Evolutionary conservation across 345 rosid species (phyloP), one percentile per base, ranked within the genome.

Genomic region (Hevea brasiliensis): DNA sequence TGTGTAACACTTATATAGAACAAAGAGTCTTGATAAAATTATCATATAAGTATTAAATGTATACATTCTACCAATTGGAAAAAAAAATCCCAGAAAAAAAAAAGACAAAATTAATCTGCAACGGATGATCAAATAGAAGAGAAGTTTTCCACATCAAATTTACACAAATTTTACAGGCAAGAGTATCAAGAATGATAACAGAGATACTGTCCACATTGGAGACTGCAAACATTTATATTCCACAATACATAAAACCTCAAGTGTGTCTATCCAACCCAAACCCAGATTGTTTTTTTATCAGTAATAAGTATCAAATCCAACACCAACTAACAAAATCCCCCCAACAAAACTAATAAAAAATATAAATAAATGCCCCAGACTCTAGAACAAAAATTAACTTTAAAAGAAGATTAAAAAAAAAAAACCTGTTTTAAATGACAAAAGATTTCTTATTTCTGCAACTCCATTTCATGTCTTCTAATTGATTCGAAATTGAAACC

Each of bases 151-250:
- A 72, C 64, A 72, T 60, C 44, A 62, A 50, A 78, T 74, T 68
- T 78, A 69, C 74, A 68, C 71, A 69, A 69, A 61, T 73, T 78
- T 56, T 74, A 78, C 78, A 74, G 35, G 56, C 20, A 73, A 64
- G 51, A 54, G 60, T 58, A 59, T 23, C 45, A 54, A 70, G 64
- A 55, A 63, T 68, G 24, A 64, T 27, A 58, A 55, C 26, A 66
- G 15, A 20, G 24, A 26, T 11, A 56, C 35, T 65, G 35, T 74
- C 51, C 72, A 74, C 70, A 20, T 9, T 24, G 56, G 61, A 65
- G 41, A 73, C 74, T n/a, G 57, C 60, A 77, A 60, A 72, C 56
- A 51, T 73, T 27, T 32, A 53, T 53, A 11, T 55, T 54, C 53
- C 70, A 69, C 45, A 41, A 67, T 50, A 51, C 41, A 72, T 45